These are phyloP conservation scores for Musa schizocarpa DNA, from an alignment of 176 grass and related monocot genomes.

Conservation along the genomic window DNA sequence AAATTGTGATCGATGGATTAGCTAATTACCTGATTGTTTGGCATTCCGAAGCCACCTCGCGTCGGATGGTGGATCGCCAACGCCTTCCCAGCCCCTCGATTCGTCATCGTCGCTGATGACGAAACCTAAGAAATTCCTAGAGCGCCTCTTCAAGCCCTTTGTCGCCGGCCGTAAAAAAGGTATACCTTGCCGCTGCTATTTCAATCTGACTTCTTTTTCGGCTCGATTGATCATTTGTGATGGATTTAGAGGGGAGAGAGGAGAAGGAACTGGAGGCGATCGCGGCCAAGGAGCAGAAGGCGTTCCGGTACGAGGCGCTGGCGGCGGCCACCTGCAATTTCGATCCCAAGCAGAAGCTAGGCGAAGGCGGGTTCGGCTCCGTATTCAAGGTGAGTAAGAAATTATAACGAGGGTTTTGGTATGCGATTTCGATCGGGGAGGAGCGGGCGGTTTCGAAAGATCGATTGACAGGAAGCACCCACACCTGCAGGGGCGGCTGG, in stretches of 20 bases:
- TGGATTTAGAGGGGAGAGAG: constrained; percentile 13
- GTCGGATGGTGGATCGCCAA: no score
- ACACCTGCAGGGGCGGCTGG: constrained; percentile 27
- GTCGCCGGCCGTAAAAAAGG: neutral
- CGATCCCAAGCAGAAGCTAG: constrained; percentile 35
- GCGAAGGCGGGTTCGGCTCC: constrained; percentile 75
- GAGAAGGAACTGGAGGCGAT: constrained; percentile 63
- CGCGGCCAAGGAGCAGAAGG: constrained; percentile 59
- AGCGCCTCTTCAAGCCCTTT: neutral
- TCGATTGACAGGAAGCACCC: neutral
- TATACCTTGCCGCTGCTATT: neutral
- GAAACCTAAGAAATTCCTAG: neutral
- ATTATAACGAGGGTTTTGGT: neutral
- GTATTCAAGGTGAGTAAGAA: constrained; percentile 39
- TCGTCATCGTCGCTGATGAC: neutral
- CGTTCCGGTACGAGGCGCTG: constrained; percentile 50
- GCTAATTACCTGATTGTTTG: no score
- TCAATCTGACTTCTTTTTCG: neutral
- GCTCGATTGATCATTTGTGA: neutral
- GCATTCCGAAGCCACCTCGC: no score
- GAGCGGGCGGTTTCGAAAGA: neutral
- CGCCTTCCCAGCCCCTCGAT: no score
- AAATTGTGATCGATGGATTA: no score
- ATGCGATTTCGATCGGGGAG: neutral
- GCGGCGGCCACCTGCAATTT: constrained; percentile 42